Conservation (phyloP, 257 asterid genomes). For the Catharanthus roseus region DNA sequence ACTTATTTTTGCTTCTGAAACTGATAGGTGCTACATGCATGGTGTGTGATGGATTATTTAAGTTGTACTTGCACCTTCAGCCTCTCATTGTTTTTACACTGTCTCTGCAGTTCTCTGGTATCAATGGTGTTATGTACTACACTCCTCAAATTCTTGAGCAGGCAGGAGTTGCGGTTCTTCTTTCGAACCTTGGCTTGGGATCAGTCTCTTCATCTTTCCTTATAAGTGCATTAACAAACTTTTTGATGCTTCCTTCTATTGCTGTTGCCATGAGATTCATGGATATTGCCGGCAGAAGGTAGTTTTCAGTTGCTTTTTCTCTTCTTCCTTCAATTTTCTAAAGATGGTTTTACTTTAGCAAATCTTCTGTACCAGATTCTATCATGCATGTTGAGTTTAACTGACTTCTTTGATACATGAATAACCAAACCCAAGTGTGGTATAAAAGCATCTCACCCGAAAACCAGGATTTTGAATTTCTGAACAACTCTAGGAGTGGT, state of each 20-base stretch:
- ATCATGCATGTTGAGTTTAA: neutral
- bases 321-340: neutral
- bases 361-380: neutral
- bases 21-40: neutral
- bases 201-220: slow-evolving; percentile 78
- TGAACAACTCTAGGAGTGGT: neutral
- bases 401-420: neutral
- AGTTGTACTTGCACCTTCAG: neutral
- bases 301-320: neutral
- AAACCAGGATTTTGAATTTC: neutral
- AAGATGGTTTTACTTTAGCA: neutral
- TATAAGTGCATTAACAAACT: slow-evolving; percentile 57
- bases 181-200: slow-evolving; percentile 64
- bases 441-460: neutral
- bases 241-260: slow-evolving; percentile 63
- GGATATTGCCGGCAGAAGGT: slow-evolving; percentile 93
- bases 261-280: slow-evolving; percentile 87
- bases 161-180: slow-evolving; percentile 87
- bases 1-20: too few species aligned
- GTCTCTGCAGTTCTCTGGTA: slow-evolving; percentile 74
- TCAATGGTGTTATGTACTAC: slow-evolving; percentile 90
- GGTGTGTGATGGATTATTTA: neutral
- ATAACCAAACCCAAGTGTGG: neutral
- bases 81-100: neutral
- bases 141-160: slow-evolving; percentile 91